Base-by-base conservation (phyloP, 495 filamentous ascomycete species). In the Talaromyces thailandensis region DNA sequence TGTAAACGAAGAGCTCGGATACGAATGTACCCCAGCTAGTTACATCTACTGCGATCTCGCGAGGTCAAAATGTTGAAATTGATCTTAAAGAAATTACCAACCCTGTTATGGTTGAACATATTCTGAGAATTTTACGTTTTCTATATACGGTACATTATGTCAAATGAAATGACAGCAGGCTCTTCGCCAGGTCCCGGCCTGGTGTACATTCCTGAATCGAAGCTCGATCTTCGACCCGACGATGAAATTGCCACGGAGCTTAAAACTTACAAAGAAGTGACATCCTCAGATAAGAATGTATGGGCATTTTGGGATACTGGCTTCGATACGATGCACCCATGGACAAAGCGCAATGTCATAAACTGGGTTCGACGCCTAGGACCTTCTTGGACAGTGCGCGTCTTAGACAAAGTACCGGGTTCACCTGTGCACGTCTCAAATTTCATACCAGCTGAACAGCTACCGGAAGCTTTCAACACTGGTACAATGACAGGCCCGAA, bases 291-390 rank as follows among this genome's bases (percentile, higher is more conserved):
- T 28, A 65, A 64, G 51, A 69, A 71, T 26, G 37, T 71, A 5
- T 71, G 69, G 69, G 68, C 69, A 25, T 71, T 64, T 58, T 71
- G 69, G 69, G 55, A 71, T 40, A 28, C 58, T 7, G 69, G 69
- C 0, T 40, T 68, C 4, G 11, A 18, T 23, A 26, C 56, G 6
- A 70, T 70, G 69, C 68, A 62, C 1, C 18, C 35, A 11, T 72
- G 70, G 68, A 57, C 35, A 14, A 63, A 72, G 60, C 63, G 66
- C 12, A 72, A 70, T 52, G 62, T 69, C 6, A 55, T 67, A 32
- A 60, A 63, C 64, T 72, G 70, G 70, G 60, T 62, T 9, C 68
- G 70, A 8, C 37, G 63, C 12, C 50, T 48, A n/a, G 67, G 66
- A 1, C 59, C 64, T 1, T 40, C 55, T 0, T 72, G 68, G 70